Percentiles rank a stretch among this genome's conserved stretches.
These are phyloP conservation scores for Kodamaea fungicola DNA, from an alignment of 1,139 yeast species.

Conservation along the genomic window DNA sequence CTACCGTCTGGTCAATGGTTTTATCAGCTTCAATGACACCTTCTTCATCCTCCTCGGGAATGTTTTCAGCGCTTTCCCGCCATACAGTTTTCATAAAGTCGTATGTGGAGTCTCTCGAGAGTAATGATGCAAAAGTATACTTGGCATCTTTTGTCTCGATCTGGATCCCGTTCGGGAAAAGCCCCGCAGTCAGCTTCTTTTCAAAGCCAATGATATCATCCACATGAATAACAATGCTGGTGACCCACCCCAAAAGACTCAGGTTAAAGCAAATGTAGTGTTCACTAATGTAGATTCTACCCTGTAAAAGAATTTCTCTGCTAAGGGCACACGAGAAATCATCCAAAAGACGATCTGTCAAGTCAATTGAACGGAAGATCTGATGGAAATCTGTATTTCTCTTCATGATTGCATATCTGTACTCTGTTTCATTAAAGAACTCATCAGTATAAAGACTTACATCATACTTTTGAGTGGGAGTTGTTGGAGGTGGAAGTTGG, in stretches of 20 bases:
- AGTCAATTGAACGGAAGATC: slow-evolving; percentile 65
- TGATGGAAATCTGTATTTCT: slow-evolving; percentile 80
- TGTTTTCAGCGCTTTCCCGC: slow-evolving; percentile 30
- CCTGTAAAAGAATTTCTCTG: slow-evolving; percentile 86
- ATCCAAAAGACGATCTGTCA: slow-evolving; percentile 69
- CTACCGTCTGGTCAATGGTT: neutral
- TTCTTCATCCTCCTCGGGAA: slow-evolving; percentile 8
- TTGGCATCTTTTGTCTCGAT: slow-evolving; percentile 67
- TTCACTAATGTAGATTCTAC: slow-evolving; percentile 81
- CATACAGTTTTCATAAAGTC: slow-evolving; percentile 65
- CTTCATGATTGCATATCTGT: slow-evolving; percentile 59
- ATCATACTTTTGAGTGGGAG: slow-evolving; percentile 20
- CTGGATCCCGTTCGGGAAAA: slow-evolving; percentile 86
- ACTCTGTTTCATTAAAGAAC: slow-evolving; percentile 31
- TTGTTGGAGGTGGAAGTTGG: slow-evolving; percentile 11
- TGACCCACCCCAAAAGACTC: slow-evolving; percentile 91
- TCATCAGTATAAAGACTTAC: slow-evolving; percentile 37
- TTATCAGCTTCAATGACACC: slow-evolving; percentile 6
- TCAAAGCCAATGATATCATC: slow-evolving; percentile 73
- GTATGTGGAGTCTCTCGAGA: slow-evolving; percentile 75
- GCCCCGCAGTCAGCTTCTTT: slow-evolving; percentile 78
- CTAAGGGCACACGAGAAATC: slow-evolving; percentile 90
- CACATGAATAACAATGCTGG: slow-evolving; percentile 70
- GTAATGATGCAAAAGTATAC: slow-evolving; percentile 82
- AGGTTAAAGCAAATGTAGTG: slow-evolving; percentile 83